Evolutionary conservation across 139 green algal genomes (phyloP), one percentile per base, ranked within the genome.

Genomic region (Cymbomonas tetramitiformis): DNA sequence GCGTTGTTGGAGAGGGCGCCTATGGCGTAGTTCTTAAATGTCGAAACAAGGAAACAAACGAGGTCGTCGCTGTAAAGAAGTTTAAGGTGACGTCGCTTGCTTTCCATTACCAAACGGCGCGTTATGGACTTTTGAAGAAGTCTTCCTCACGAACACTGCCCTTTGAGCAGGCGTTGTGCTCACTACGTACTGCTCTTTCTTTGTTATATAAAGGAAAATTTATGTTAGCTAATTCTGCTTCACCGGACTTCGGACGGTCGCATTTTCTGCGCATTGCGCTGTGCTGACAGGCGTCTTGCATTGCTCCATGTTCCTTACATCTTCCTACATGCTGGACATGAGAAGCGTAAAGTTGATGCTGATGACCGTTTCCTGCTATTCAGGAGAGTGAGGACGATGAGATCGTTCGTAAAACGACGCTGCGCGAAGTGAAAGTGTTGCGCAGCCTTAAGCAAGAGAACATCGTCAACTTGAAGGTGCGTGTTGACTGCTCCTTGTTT

Each of bases 1-100:
- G 69, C 19, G 36, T 55, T 0, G 73, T 94, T 1, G 86, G 86
- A 3, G 85, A 94, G 61, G 86, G 86, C 4, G 84, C 86, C 0
- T 95, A 94, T 65, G 86, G 86, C 12, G 70, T 86, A 1, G 85
- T 95, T 5, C 70, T 89, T 1, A 86, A 86, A 50, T 87, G 77
- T 62, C 52, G 78, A 2, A 84, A 94, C 67, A 82, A 77, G 12
- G 76, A 84, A 47, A 87, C 62, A 0, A 76, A 73, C 5, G 83
- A 90, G 38, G 63, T 86, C 19, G 84, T 93, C n/a, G 86, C 86
- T 2, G 77, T 95, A 10, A 95, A 95, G 54, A 86, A 87, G 68
- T 94, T 95, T 72, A 93, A 92, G 66, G 76, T 86, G 60, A 71
- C 34, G 32, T 43, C 36, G 36, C 36, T 10, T 10, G 36, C 12